Conservation (phyloP, 2,329 filamentous ascomycete species). For the Neonectria neomacrospora region DNA sequence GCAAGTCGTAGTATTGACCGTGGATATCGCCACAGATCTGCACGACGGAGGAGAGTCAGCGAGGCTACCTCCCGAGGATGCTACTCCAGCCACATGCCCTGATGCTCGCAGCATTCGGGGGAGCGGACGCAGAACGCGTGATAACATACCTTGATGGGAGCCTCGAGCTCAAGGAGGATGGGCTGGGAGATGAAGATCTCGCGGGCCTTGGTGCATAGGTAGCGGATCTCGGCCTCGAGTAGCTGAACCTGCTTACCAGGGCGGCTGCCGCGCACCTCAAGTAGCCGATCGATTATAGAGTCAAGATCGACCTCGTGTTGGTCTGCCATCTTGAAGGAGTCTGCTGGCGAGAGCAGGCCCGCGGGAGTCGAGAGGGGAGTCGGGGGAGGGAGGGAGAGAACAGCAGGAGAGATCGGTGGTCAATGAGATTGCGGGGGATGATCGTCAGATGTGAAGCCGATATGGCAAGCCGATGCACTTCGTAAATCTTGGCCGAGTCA, state of each 20-base stretch:
- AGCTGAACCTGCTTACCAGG: constrained; percentile 99
- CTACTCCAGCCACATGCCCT: background rate
- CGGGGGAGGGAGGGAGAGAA: constrained; percentile 40
- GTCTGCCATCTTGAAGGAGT: constrained; percentile 65
- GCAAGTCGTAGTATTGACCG: constrained; percentile 97
- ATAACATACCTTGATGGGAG: constrained; percentile 91
- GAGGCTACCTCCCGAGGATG: constrained; percentile 13
- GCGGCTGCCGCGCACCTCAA: constrained; percentile 97
- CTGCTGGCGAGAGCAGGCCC: constrained; percentile 54
- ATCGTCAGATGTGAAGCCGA: constrained; percentile 42
- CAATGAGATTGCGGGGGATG: constrained; percentile 44
- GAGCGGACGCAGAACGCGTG: constrained; percentile 9
- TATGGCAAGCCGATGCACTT: constrained; percentile 50
- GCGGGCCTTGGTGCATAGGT: constrained; percentile 96
- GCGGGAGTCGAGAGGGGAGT: constrained; percentile 47
- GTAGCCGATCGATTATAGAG: constrained; percentile 97
- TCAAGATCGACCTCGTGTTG: constrained; percentile 95
- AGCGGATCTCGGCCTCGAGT: constrained; percentile 94
- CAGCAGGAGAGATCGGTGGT: constrained; percentile 45
- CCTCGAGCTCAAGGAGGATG: constrained; percentile 95
- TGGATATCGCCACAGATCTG: constrained; percentile 99
- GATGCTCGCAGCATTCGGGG: constrained; percentile 11
- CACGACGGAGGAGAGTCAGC: constrained; percentile 32
- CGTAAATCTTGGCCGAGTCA: constrained; percentile 43
- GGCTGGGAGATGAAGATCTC: constrained; percentile 99